Base-by-base conservation (phyloP, 169 alveolate species). In the Cryptosporidium viatorum region DNA sequence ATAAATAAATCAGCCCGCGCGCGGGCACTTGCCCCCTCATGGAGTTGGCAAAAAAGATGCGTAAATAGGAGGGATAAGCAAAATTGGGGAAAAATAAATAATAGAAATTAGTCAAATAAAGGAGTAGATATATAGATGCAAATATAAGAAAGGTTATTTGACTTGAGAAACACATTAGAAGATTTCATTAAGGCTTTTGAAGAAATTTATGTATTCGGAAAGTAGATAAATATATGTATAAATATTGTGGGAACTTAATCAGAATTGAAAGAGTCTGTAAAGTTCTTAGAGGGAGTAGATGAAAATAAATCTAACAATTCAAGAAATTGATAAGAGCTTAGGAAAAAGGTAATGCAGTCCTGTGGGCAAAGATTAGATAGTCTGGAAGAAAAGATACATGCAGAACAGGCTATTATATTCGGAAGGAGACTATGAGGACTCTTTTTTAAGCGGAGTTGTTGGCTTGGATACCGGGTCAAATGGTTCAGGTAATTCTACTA, bases 351-450 rank as follows among this genome's bases (percentile, higher is more conserved):
- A 65, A 65, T 65, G 71, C 71, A 31, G 33, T 31, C 50, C 71
- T 31, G 43, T 65, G 10, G 43, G 71, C 21, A 65, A 37, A 65
- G 33, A 26, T 18, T 37, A 29, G 12, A 31, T 31, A 65, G 9
- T 37, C 71, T 31, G 31, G 33, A 37, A 65, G 71, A 65, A 23
- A 55, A 55, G 67, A 65, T 65, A 65, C 71, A 65, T 65, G 71
- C 71, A 65, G 71, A 65, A 65, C 71, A 65, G 71, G 71, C 71
- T 65, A n/a, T 65, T 37, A 37, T 65, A 35, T 37, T 65, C 71
- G 18, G 71, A 65, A 18, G 71, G 71, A 31, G 71, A 65, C 71
- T 65, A 65, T 65, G 71, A 65, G 33, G 71, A 65, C 71, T 65
- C 71, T 65, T 65, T 33, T 37, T 21, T 33, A 0, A 37, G 71